These are phyloP conservation scores for Colletotrichum sp. DNA, from an alignment of 2,329 filamentous ascomycete genomes.

Conservation along the genomic window DNA sequence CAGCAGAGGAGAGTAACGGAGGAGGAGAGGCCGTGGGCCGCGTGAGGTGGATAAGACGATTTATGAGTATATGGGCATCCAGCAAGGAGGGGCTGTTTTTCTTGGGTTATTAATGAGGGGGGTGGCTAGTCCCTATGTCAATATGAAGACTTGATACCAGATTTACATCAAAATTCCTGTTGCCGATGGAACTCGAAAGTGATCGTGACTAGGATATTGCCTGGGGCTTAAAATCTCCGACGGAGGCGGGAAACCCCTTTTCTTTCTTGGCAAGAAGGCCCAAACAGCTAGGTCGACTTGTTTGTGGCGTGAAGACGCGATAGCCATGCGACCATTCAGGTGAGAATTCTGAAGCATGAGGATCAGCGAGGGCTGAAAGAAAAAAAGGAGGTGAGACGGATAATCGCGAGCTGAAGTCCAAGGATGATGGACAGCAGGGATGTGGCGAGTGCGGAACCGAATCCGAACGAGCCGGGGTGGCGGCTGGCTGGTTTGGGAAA, in stretches of 20 bases:
- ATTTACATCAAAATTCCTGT: not conserved
- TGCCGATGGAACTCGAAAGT: not conserved
- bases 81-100: not conserved
- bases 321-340: not conserved
- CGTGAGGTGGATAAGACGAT: not conserved
- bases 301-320: no score
- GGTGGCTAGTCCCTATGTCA: not conserved
- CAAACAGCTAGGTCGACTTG: no score
- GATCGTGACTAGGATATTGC: not conserved
- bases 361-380: accelerated
- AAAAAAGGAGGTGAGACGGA: not conserved
- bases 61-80: not conserved
- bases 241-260: not conserved
- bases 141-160: not conserved
- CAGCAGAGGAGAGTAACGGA: constrained; percentile 10
- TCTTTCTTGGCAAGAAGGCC: not conserved
- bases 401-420: not conserved
- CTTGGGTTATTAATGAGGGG: not conserved
- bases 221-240: not conserved
- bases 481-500: not conserved
- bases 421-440: not conserved
- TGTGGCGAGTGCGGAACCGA: not conserved
- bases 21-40: not conserved
- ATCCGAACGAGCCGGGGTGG: not conserved
- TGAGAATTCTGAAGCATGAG: not conserved